Percentiles rank a stretch among this genome's conserved stretches.
phyloP scores from a whole-genome alignment of 441 rosid genomes.

The Mallotus repandus region DNA sequence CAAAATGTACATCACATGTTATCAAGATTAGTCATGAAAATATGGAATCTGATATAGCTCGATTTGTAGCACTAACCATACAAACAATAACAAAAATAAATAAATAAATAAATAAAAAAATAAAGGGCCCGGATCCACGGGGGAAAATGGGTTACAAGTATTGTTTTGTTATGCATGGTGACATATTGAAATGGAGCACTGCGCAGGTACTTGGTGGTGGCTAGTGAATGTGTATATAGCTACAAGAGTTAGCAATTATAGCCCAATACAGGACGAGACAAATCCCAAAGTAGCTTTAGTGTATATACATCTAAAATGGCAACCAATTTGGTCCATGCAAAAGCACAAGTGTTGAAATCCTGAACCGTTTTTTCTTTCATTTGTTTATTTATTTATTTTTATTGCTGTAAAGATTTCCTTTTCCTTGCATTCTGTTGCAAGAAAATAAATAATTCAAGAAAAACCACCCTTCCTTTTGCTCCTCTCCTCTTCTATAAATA shows the following conservation, averaged over 20 bases:
- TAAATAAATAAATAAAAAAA: no score
- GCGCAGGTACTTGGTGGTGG: constrained; percentile 6
- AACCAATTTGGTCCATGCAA: constrained; percentile 33
- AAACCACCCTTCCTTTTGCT: not conserved
- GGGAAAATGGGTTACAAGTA: constrained; percentile 3
- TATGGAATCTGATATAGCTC: not conserved
- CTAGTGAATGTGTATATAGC: not conserved
- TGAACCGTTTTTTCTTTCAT: constrained; percentile 28
- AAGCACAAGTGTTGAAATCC: constrained; percentile 24
- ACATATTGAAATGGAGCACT: not conserved
- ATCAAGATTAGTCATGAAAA: no score
- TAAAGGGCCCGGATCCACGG: not conserved
- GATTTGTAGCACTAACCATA: not conserved
- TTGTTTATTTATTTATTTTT: not conserved
- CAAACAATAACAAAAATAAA: no score
- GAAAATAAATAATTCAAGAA: not conserved
- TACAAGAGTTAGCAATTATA: not conserved
- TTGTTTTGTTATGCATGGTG: not conserved
- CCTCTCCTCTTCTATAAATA: not conserved
- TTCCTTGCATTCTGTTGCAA: constrained; percentile 22
- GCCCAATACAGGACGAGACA: constrained; percentile 18
- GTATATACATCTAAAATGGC: constrained; percentile 17
- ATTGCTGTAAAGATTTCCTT: not conserved
- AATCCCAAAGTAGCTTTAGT: constrained; percentile 29
- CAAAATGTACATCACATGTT: no score